Base-by-base conservation (phyloP, 164 flowering plant species). In the Cinnamomum micranthum region DNA sequence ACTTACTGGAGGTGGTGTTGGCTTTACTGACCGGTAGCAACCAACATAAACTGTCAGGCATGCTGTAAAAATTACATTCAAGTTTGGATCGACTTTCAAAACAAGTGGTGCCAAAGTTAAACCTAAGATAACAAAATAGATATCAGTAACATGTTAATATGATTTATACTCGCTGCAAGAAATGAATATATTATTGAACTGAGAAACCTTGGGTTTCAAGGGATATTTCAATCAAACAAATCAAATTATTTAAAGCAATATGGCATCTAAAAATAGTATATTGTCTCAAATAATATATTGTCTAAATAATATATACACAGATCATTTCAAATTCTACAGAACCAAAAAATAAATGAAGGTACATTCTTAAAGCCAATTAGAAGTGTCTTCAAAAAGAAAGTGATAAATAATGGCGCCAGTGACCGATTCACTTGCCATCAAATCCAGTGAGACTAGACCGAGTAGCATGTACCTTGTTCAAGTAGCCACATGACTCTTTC, bases 1-100 rank as follows among this genome's bases (percentile, higher is more conserved):
- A 81, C 98, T 87, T 84, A 96, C 99, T 1, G 97, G 66, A 4
- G 99, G 99, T 55, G 98, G 99, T 35, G 98, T 93, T 73, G 94
- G 88, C 86, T 96, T 96, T 62, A 96, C 97, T 68, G 99, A 96
- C 1, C 99, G 91, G 74, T 88, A 88, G 78, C 99, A 92, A 35
- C 99, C 99, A 70, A 90, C 97, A 80, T 81, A 96, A 65, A 96
- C 99, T 7, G 97, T 80, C 31, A 96, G 87, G 78, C 94, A 90
- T 50, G 99, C 97, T 23, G 98, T 96, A 81, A 96, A 84, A 73
- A 96, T 84, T 65, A 94, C 99, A 88, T 96, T 96, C 74, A 96
- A 41, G 76, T 95, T 95, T 78, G 99, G 95, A 77, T 95, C 84
- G 35, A 95, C 93, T 65, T 88, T 93, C 69, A 95, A 78, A 73